Evolutionary conservation across 2,329 filamentous ascomycete species (phyloP).

Genomic region (Alternaria infectoria): DNA sequence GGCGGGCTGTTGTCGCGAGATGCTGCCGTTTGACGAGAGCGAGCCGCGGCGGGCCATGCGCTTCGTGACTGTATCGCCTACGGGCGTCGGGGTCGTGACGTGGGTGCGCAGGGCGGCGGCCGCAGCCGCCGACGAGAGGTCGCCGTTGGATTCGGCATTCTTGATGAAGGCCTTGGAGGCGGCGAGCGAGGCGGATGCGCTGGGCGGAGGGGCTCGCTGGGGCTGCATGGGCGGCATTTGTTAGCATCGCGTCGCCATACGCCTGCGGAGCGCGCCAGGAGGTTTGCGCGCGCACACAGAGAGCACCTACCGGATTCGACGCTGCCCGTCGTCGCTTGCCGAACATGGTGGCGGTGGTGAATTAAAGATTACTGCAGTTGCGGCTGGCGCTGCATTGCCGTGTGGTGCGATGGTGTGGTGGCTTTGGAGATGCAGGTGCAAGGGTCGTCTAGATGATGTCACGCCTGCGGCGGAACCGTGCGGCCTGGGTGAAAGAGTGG

Average conservation of each 20-base stretch:
- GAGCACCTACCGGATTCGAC: slow-evolving; percentile 43
- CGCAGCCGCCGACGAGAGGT: slow-evolving; percentile 83
- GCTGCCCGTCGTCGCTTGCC: slow-evolving; percentile 37
- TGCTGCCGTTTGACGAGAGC: slow-evolving; percentile 68
- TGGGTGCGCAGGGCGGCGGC: slow-evolving; percentile 82
- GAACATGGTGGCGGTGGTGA: slow-evolving; percentile 38
- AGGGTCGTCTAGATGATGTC: slow-evolving; percentile 26
- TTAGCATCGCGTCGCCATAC: slow-evolving; percentile 25
- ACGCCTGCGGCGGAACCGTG: slow-evolving; percentile 15
- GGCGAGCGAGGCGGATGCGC: slow-evolving; percentile 77
- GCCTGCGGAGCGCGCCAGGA: background rate
- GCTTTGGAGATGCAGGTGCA: slow-evolving; percentile 10
- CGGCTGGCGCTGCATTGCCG: slow-evolving; percentile 32
- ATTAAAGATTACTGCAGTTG: slow-evolving; percentile 31
- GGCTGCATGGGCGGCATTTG: slow-evolving; percentile 34
- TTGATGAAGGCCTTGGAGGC: slow-evolving; percentile 81
- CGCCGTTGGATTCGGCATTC: slow-evolving; percentile 66
- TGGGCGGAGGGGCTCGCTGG: slow-evolving; percentile 55
- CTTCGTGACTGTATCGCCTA: slow-evolving; percentile 86
- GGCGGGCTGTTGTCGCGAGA: slow-evolving; percentile 44
- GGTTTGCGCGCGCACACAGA: slow-evolving; percentile 2
- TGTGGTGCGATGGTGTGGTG: slow-evolving; percentile 7
- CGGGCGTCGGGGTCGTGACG: slow-evolving; percentile 77
- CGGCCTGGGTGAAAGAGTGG: slow-evolving; percentile 6
- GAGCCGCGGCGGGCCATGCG: slow-evolving; percentile 79